These are phyloP conservation scores for Cyclotella atomus DNA, from an alignment of 108 stramenopile genomes.

Conservation along the genomic window DNA sequence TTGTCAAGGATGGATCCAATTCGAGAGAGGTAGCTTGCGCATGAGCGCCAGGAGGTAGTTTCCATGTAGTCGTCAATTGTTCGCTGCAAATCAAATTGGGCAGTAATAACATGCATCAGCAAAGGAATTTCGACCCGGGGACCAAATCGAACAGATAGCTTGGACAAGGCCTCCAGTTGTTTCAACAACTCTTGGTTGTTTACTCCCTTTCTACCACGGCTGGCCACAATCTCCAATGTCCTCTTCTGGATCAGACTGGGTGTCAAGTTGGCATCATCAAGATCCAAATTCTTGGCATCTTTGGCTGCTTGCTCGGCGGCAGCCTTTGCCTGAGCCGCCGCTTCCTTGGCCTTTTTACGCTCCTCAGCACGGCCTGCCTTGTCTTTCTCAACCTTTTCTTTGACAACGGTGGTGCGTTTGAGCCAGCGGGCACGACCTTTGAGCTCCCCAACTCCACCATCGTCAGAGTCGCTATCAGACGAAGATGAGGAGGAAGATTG, in stretches of 20 bases:
- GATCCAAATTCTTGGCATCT: conserved; percentile 64
- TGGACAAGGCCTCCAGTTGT: conserved; percentile 87
- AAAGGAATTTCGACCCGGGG: conserved; percentile 93
- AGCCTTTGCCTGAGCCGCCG: conserved; percentile 24
- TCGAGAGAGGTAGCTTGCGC: conserved; percentile 79
- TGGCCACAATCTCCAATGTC: conserved; percentile 84
- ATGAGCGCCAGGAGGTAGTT: conserved; percentile 90
- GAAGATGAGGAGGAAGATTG: conserved; percentile 52
- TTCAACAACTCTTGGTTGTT: conserved; percentile 76
- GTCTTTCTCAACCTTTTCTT: conserved; percentile 79
- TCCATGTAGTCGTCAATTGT: conserved; percentile 98
- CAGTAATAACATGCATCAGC: conserved; percentile 93
- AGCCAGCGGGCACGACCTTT: conserved; percentile 97
- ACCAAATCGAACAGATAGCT: conserved; percentile 81
- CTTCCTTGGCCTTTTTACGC: conserved; percentile 51
- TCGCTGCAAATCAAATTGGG: conserved; percentile 93
- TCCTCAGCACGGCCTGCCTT: conserved; percentile 61
- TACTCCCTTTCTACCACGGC: conserved; percentile 90
- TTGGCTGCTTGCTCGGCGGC: conserved; percentile 42
- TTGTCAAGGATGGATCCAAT: conserved; percentile 82
- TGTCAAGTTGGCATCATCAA: conserved; percentile 64
- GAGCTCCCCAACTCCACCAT: conserved; percentile 67
- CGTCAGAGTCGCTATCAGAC: conserved; percentile 61
- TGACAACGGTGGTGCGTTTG: conserved; percentile 85
- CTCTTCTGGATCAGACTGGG: conserved; percentile 74